A percentile compares a stretch with the other conserved stretches of the same genome.
These are phyloP conservation scores for Clavispora fructus DNA, from an alignment of 805 yeast genomes.

Conservation along the genomic window DNA sequence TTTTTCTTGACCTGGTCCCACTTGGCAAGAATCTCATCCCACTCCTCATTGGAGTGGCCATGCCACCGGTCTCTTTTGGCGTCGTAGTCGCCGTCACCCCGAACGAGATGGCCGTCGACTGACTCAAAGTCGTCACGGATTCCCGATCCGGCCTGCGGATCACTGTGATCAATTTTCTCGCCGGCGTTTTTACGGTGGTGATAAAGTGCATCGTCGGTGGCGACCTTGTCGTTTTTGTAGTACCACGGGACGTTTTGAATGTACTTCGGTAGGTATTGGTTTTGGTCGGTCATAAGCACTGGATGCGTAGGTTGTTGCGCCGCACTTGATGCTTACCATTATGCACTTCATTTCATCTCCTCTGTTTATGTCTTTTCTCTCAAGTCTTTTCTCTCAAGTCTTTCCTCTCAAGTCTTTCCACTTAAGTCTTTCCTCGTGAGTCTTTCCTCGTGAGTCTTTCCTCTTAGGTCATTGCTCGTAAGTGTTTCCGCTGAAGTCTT, in stretches of 20 bases:
- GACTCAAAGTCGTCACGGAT: conserved; percentile 41
- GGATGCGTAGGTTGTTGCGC: too few relatives aligned
- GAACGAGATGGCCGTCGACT: conserved; percentile 11
- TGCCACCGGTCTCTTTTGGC: conserved; percentile 77
- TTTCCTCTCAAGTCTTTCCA: too few relatives aligned
- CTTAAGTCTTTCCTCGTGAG: too few relatives aligned
- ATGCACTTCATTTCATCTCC: too few relatives aligned
- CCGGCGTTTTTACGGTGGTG: conserved; percentile 51
- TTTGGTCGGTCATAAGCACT: conserved; percentile 3
- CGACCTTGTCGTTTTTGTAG: conserved; percentile 9
- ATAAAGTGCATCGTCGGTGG: conserved; percentile 40
- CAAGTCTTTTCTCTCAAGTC: too few relatives aligned
- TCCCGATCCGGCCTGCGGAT: conserved; percentile 53
- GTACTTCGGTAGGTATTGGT: conserved; percentile 36
- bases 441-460: too few relatives aligned
- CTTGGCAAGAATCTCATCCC: conserved; percentile 43
- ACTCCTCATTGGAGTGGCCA: conserved; percentile 65
- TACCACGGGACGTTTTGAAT: conserved; percentile 39
- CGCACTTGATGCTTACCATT: neutral
- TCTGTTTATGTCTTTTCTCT: too few relatives aligned
- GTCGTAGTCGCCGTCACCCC: conserved; percentile 49
- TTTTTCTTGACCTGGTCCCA: conserved; percentile 38
- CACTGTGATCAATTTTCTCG: conserved; percentile 40
- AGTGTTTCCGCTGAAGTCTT: too few relatives aligned
- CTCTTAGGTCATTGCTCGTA: too few relatives aligned